These are phyloP conservation scores for Calonectria leucothoes DNA, from an alignment of 2,329 filamentous ascomycete species.

Conservation along the genomic window DNA sequence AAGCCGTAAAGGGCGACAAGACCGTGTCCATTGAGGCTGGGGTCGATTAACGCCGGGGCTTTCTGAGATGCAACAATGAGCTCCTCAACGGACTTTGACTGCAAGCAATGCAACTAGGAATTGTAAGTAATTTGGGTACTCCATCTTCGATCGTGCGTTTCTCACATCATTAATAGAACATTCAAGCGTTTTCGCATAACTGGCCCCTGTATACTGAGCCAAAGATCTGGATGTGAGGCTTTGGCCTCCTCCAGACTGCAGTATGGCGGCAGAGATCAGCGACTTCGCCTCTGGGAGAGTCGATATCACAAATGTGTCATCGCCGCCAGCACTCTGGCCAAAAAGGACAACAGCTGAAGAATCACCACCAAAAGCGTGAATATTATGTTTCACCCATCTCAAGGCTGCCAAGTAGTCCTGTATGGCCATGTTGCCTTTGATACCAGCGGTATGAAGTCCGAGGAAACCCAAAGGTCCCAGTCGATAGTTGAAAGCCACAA, in stretches of 20 bases:
- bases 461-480: slow-evolving; percentile 29
- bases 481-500: slow-evolving; percentile 32
- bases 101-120: slow-evolving; percentile 10
- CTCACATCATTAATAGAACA: slow-evolving; percentile 22
- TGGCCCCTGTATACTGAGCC: slow-evolving; percentile 22
- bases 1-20: slow-evolving; percentile 11
- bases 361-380: slow-evolving; percentile 52
- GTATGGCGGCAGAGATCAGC: slow-evolving; percentile 10
- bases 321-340: slow-evolving; percentile 28
- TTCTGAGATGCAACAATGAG: slow-evolving; percentile 8
- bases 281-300: slow-evolving; percentile 19
- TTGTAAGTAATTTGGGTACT: neutral
- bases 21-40: neutral
- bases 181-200: slow-evolving; percentile 24
- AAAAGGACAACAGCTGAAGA: slow-evolving; percentile 50
- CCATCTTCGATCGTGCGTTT: too few relatives aligned
- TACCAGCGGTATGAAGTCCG: slow-evolving; percentile 16
- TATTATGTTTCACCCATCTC: slow-evolving; percentile 28
- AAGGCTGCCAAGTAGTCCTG: slow-evolving; percentile 27
- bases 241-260: slow-evolving; percentile 30
- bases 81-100: slow-evolving; percentile 17
- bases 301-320: slow-evolving; percentile 21
- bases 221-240: slow-evolving; percentile 7
- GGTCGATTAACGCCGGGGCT: slow-evolving; percentile 16
- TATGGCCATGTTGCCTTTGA: slow-evolving; percentile 32